Evolutionary conservation across 2,329 filamentous ascomycete species (phyloP).

Genomic region (Colletotrichum australisinense): DNA sequence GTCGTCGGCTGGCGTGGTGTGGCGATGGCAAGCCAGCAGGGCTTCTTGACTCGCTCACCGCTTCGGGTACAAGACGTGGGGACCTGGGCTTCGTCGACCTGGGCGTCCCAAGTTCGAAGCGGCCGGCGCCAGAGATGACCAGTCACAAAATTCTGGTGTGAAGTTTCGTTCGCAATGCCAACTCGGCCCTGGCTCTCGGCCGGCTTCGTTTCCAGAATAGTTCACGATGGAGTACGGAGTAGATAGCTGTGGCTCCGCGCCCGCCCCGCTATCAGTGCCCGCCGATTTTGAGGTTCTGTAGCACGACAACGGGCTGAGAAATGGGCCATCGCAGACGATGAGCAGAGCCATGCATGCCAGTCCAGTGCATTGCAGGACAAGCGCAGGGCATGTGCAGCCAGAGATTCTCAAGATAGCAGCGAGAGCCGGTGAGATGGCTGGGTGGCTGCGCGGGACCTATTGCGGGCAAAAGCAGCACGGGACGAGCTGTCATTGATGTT

Average conservation of each 20-base stretch:
- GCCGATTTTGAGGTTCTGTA: constrained; percentile 9
- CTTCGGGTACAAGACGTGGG: constrained; percentile 23
- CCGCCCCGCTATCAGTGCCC: background rate
- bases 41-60: constrained; percentile 37
- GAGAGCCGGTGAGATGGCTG: background rate
- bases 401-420: background rate
- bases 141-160: constrained; percentile 1
- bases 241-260: background rate
- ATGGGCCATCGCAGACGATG: background rate
- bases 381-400: constrained; percentile 3
- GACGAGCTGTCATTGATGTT: constrained; percentile 22
- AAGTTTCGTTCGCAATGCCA: background rate
- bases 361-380: constrained; percentile 16
- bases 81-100: background rate
- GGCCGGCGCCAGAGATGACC: constrained; percentile 4
- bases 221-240: background rate
- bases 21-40: constrained; percentile 3
- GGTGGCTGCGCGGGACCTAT: background rate
- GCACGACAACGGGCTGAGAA: background rate
- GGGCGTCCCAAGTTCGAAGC: constrained; percentile 1
- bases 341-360: constrained; percentile 7
- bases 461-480: background rate
- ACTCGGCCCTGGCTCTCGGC: background rate
- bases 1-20: constrained; percentile 13
- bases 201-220: background rate